A percentile compares a stretch with the other conserved stretches of the same genome.
Evolutionary conservation across 257 asterid species (phyloP).

Genomic region (Ajuga chamaepitys): DNA sequence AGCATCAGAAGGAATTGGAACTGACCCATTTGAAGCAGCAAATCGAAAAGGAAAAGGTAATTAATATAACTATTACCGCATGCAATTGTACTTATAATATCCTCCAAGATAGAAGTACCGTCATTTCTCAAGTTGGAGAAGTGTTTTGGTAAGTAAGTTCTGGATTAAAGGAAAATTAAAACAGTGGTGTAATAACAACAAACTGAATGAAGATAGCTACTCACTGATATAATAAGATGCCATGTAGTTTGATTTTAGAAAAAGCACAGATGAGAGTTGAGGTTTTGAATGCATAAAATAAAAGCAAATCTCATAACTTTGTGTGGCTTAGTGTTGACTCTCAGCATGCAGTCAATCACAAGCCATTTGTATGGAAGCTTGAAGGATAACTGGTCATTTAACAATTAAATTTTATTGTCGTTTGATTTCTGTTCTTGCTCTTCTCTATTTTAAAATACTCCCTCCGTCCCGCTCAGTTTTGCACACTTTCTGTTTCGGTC

Average conservation of each 20-base stretch:
- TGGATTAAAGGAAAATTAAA: not conserved
- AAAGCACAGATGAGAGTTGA: not conserved
- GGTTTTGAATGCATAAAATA: not conserved
- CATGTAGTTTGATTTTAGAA: not conserved
- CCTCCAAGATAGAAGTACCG: too few relatives aligned
- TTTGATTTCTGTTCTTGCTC: not conserved
- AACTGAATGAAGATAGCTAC: not conserved
- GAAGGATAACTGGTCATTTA: not conserved
- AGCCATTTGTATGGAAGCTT: not conserved
- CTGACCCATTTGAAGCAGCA: conserved; percentile 62
- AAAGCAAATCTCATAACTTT: not conserved
- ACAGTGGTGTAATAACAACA: not conserved
- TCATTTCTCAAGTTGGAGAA: too few relatives aligned
- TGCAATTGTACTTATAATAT: not conserved
- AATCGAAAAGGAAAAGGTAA: conserved; percentile 82
- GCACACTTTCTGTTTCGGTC: too few relatives aligned
- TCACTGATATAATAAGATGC: not conserved
- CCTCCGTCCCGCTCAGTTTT: too few relatives aligned
- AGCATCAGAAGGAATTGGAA: conserved; percentile 88
- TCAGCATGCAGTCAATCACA: not conserved
- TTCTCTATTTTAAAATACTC: not conserved
- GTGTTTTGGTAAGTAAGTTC: not conserved
- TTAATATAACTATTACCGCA: not conserved
- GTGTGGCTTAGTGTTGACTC: not conserved
- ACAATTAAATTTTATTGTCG: not conserved